Conservation (phyloP, 352 stramenopile species). For the Phytopythium aichiense region DNA sequence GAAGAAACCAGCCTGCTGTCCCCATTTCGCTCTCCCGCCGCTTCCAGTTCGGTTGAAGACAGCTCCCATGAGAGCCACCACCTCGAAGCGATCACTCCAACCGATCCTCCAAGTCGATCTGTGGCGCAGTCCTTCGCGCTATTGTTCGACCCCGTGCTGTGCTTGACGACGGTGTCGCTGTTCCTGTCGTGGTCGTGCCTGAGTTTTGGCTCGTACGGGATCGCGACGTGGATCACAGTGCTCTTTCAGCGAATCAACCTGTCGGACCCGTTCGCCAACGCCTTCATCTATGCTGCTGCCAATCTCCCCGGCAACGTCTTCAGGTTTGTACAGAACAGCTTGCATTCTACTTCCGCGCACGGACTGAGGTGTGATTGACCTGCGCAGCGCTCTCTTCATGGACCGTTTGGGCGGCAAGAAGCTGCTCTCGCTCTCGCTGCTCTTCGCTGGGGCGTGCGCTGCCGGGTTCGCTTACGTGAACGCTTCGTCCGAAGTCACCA, state of each 20-base stretch:
- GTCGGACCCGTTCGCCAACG: conserved; percentile 88
- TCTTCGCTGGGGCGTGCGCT: conserved; percentile 57
- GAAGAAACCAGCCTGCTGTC: conserved; percentile 29
- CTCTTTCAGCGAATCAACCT: conserved; percentile 90
- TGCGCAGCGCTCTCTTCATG: conserved; percentile 50
- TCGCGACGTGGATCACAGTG: conserved; percentile 93
- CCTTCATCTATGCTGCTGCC: conserved; percentile 88
- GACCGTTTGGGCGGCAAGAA: conserved; percentile 57
- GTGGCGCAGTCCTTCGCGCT: conserved; percentile 11
- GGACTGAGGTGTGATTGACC: background rate
- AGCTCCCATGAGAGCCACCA: background rate
- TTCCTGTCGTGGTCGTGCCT: conserved; percentile 71
- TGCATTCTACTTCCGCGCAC: background rate
- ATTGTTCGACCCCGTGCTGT: conserved; percentile 56
- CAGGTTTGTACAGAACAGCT: conserved; percentile 23
- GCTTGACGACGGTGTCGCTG: conserved; percentile 57
- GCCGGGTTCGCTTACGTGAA: conserved; percentile 74
- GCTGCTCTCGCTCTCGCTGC: conserved; percentile 75
- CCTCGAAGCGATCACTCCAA: background rate
- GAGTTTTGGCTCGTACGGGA: conserved; percentile 86
- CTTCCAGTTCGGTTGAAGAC: background rate
- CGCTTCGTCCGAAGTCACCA: conserved; percentile 15
- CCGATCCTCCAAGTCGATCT: background rate
- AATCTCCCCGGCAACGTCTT: conserved; percentile 91
- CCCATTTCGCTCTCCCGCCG: conserved; percentile 10